These are phyloP conservation scores for Eragrostis tef DNA, from an alignment of 202 grass and related monocot genomes.

Conservation along the genomic window DNA sequence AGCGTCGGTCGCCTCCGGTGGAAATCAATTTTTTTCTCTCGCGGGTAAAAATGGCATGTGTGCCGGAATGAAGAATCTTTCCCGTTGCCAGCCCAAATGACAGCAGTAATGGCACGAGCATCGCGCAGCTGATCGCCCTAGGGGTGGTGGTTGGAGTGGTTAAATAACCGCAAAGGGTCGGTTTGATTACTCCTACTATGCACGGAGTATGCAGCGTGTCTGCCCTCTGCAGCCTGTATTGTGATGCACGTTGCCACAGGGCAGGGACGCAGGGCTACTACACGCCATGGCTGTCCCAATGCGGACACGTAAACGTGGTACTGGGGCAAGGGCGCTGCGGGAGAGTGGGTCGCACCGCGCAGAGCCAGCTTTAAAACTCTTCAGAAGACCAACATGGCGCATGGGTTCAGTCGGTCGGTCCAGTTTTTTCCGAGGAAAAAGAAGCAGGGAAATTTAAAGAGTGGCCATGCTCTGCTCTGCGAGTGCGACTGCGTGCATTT, in stretches of 20 bases:
- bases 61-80: neutral
- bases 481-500: neutral
- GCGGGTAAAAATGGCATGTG: neutral
- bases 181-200: slow-evolving; percentile 1
- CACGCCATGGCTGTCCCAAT: neutral
- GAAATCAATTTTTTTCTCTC: too few species aligned
- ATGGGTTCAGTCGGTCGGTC: neutral
- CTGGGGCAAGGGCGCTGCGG: neutral
- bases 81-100: neutral
- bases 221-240: neutral
- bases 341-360: neutral
- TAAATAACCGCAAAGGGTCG: slow-evolving; percentile 15
- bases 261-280: neutral
- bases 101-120: neutral
- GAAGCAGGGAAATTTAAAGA: neutral
- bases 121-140: neutral
- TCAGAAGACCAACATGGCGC: neutral
- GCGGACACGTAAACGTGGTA: slow-evolving; percentile 4
- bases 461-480: neutral
- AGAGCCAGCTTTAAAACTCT: slow-evolving; percentile 29
- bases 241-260: neutral
- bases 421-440: neutral
- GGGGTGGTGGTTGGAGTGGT: slow-evolving; percentile 7
- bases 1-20: neutral
- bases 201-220: neutral